These are phyloP conservation scores for Lenwebbia sp. DNA, from an alignment of 345 rosid species.

Conservation along the genomic window DNA sequence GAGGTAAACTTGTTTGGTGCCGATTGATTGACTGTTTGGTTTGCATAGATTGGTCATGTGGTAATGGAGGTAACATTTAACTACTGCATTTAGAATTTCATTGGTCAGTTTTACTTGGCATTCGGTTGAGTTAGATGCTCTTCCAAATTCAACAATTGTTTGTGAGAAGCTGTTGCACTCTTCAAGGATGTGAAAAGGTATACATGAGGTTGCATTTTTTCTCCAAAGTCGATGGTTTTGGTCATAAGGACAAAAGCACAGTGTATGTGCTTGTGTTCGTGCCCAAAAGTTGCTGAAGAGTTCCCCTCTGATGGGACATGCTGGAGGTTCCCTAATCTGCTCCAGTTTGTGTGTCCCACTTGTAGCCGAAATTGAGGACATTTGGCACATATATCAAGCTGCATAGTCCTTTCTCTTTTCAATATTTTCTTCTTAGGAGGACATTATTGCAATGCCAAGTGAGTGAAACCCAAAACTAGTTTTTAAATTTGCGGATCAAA, in stretches of 20 bases:
- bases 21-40: neutral
- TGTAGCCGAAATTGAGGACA: too few relatives aligned
- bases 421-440: neutral
- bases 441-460: neutral
- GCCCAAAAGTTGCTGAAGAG: neutral
- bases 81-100: neutral
- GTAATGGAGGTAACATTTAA: neutral
- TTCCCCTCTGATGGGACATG: neutral
- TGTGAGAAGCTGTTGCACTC: neutral
- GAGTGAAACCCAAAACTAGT: neutral
- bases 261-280: neutral
- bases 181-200: neutral
- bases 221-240: neutral
- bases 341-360: neutral
- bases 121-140: neutral
- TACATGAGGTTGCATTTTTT: neutral
- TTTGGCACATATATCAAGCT: neutral
- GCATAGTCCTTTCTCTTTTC: neutral
- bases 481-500: neutral
- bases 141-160: neutral
- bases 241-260: neutral
- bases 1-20: slow-evolving; percentile 35
- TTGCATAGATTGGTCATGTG: neutral
- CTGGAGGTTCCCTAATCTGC: neutral
- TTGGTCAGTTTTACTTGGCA: neutral